Percentiles rank a stretch among this genome's conserved stretches.
These are phyloP conservation scores for Casaregolazyma suthepensis DNA, from an alignment of 1,139 yeast species.

Conservation along the genomic window DNA sequence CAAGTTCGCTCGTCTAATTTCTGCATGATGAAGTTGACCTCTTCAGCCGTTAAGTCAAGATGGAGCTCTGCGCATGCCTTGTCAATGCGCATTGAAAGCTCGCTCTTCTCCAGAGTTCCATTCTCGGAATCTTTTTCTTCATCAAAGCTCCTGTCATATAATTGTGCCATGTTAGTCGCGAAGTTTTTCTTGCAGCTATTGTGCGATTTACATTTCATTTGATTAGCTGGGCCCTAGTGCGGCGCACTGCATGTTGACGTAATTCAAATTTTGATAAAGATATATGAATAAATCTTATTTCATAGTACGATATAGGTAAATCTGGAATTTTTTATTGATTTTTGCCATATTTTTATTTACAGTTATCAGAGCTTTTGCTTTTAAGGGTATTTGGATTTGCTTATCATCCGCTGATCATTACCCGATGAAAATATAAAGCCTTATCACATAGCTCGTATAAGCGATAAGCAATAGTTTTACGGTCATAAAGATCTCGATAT, in stretches of 20 bases:
- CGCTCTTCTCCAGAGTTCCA: background rate
- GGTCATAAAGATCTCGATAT: no score
- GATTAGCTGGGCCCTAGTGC: background rate
- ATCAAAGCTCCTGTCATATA: background rate
- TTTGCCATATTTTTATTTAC: background rate
- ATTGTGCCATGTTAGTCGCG: background rate
- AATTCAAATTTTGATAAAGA: background rate
- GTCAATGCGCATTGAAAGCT: background rate
- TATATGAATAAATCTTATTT: background rate
- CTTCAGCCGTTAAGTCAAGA: constrained; percentile 7
- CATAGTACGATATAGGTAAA: background rate
- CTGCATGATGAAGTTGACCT: constrained; percentile 33
- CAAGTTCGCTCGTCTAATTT: constrained; percentile 33
- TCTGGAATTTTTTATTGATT: background rate
- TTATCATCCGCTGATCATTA: background rate
- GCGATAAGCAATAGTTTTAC: background rate
- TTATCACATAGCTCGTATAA: background rate
- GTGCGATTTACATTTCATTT: background rate
- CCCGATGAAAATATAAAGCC: background rate
- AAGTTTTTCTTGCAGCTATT: background rate
- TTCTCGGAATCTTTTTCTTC: background rate
- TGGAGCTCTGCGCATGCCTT: background rate
- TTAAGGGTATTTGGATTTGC: no score
- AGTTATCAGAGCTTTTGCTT: no score
- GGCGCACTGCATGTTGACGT: background rate